Conservation (phyloP, 352 stramenopile species). For the Phytophthora boehmeriae region DNA sequence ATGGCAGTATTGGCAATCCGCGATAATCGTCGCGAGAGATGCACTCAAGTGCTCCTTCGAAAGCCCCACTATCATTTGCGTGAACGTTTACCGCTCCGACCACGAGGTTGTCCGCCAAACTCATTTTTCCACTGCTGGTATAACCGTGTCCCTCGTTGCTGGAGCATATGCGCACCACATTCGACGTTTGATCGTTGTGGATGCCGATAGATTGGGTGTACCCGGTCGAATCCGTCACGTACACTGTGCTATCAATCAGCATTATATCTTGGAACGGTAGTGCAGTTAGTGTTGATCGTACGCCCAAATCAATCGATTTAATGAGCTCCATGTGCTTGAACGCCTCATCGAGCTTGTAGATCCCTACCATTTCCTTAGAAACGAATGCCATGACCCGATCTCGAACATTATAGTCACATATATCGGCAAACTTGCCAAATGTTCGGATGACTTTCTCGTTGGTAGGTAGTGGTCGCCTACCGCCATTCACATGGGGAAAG, state of each 20-base stretch:
- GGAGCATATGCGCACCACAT: conserved; percentile 14
- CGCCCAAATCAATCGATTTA: conserved; percentile 31
- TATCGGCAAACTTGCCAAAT: conserved; percentile 26
- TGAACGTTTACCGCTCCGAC: conserved; percentile 22
- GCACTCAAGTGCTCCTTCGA: conserved; percentile 24
- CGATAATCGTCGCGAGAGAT: conserved; percentile 46
- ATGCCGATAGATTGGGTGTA: conserved; percentile 41
- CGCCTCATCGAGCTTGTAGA: conserved; percentile 40
- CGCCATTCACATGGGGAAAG: conserved; percentile 9
- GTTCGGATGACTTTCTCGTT: conserved; percentile 14
- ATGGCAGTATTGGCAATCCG: conserved; percentile 29
- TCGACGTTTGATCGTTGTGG: conserved; percentile 50
- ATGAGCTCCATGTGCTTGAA: conserved; percentile 37
- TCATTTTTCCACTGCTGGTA: conserved; percentile 18
- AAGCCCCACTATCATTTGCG: conserved; percentile 16
- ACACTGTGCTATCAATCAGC: conserved; percentile 29
- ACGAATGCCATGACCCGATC: conserved; percentile 33
- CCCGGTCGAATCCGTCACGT: conserved; percentile 38
- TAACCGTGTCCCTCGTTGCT: background rate
- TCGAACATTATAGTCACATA: conserved; percentile 31
- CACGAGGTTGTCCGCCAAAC: conserved; percentile 42
- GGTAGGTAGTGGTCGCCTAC: background rate
- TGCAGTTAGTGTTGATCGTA: conserved; percentile 31
- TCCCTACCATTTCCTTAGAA: conserved; percentile 10
- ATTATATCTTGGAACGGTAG: conserved; percentile 35